Conservation (phyloP, 2,329 filamentous ascomycete species). For the Epichloe hybrida region DNA sequence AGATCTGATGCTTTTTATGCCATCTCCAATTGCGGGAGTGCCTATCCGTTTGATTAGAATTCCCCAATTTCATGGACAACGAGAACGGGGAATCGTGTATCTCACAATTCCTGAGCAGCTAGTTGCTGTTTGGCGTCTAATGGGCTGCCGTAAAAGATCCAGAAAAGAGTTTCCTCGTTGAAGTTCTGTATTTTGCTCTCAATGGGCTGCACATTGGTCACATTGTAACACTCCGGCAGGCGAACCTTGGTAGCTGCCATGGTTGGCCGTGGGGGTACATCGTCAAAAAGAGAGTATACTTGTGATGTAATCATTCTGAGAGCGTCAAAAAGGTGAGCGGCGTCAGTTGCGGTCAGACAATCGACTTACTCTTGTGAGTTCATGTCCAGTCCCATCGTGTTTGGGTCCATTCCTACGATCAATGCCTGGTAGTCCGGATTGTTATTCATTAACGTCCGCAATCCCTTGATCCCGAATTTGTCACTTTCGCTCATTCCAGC, state of each 20-base stretch:
- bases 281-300: slow-evolving; percentile 45
- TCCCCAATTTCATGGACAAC: background rate
- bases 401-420: slow-evolving; percentile 46
- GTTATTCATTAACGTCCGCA: slow-evolving; percentile 49
- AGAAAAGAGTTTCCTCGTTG: slow-evolving; percentile 56
- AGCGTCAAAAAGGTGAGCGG: slow-evolving; percentile 8
- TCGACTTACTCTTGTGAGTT: slow-evolving; percentile 40
- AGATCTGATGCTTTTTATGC: slow-evolving; percentile 55
- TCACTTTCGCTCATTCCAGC: slow-evolving; percentile 48
- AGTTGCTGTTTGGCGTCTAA: slow-evolving; percentile 49
- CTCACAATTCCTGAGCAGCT: slow-evolving; percentile 50
- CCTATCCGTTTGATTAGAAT: slow-evolving; percentile 21
- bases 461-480: slow-evolving; percentile 51
- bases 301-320: slow-evolving; percentile 42
- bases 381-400: slow-evolving; percentile 43
- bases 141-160: slow-evolving; percentile 56
- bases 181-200: slow-evolving; percentile 53
- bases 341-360: background rate
- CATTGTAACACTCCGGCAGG: slow-evolving; percentile 52
- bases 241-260: slow-evolving; percentile 37
- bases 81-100: background rate
- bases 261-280: slow-evolving; percentile 44
- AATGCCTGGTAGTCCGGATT: slow-evolving; percentile 49
- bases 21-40: slow-evolving; percentile 54
- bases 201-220: slow-evolving; percentile 51